Conservation (phyloP, 2,329 filamentous ascomycete species). For the Microdochium nivale region DNA sequence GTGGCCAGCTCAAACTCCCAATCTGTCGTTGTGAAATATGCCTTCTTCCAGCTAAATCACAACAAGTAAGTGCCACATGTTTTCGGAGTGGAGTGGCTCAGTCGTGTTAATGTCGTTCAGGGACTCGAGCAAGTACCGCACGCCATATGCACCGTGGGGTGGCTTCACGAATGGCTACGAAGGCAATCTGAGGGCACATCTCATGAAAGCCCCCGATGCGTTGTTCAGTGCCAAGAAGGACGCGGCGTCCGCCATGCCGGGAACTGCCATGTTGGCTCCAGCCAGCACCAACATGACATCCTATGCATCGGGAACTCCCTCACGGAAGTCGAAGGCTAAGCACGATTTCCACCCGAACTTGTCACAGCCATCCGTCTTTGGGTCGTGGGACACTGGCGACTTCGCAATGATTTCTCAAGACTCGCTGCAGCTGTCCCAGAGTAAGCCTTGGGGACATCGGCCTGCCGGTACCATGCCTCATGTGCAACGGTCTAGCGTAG, state of each 20-base stretch:
- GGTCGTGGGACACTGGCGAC: neutral
- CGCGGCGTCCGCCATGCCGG: slow-evolving; percentile 2
- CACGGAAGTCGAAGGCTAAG: neutral
- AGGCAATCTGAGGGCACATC: slow-evolving; percentile 36
- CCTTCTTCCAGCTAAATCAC: slow-evolving; percentile 51
- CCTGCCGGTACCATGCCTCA: neutral
- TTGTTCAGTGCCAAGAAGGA: slow-evolving; percentile 20
- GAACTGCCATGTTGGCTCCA: neutral
- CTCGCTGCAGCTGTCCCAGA: neutral
- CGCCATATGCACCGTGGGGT: slow-evolving; percentile 47
- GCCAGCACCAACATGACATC: neutral
- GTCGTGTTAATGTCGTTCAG: slow-evolving; percentile 21
- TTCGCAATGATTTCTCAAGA: neutral
- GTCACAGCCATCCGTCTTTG: neutral
- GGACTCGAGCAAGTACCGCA: slow-evolving; percentile 47
- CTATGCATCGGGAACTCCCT: neutral
- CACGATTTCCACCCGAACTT: neutral
- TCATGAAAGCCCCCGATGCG: slow-evolving; percentile 31
- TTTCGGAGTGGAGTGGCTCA: slow-evolving; percentile 8
- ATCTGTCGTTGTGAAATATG: slow-evolving; percentile 40
- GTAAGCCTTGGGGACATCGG: neutral
- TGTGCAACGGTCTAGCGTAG: neutral
- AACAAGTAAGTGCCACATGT: slow-evolving; percentile 35
- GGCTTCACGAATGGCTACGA: slow-evolving; percentile 56
- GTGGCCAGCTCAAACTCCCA: slow-evolving; percentile 8